These are phyloP conservation scores for Amauroascus niger DNA, from an alignment of 2,329 filamentous ascomycete genomes.

Conservation along the genomic window DNA sequence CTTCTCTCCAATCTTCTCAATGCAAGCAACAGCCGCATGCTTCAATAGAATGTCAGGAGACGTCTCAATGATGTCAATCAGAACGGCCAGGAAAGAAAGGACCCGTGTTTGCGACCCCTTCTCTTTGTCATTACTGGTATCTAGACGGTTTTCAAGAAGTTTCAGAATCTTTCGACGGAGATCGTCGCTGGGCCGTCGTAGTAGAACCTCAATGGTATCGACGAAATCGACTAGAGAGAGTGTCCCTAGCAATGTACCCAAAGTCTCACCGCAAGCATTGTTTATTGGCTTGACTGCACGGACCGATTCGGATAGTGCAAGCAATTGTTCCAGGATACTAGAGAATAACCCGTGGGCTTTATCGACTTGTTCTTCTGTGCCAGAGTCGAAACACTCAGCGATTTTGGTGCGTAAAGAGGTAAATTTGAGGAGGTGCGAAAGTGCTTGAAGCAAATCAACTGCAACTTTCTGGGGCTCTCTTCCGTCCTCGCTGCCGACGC, in stretches of 20 bases:
- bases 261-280: conserved; percentile 51
- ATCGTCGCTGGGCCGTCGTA: conserved; percentile 64
- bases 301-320: conserved; percentile 52
- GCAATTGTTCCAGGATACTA: conserved; percentile 54
- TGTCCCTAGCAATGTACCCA: conserved; percentile 72
- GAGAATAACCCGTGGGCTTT: conserved; percentile 61
- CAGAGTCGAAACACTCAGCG: conserved; percentile 28
- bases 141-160: conserved; percentile 70
- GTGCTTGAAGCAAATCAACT: conserved; percentile 34
- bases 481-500: conserved; percentile 45
- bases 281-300: conserved; percentile 30
- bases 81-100: conserved; percentile 66
- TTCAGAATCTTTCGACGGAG: conserved; percentile 69
- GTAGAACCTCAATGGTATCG: conserved; percentile 71
- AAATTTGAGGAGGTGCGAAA: conserved; percentile 34
- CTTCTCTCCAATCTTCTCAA: conserved; percentile 87
- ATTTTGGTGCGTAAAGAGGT: conserved; percentile 36
- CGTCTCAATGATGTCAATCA: conserved; percentile 65
- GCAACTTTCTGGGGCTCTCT: conserved; percentile 35
- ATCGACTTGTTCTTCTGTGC: conserved; percentile 48
- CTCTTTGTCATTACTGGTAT: conserved; percentile 61
- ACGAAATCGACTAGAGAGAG: conserved; percentile 83
- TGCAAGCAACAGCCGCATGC: conserved; percentile 75
- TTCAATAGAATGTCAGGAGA: conserved; percentile 66
- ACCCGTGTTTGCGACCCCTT: conserved; percentile 58